These are phyloP conservation scores for Pyropia haitanensis DNA, from an alignment of 23 red algal species.

Conservation along the genomic window DNA sequence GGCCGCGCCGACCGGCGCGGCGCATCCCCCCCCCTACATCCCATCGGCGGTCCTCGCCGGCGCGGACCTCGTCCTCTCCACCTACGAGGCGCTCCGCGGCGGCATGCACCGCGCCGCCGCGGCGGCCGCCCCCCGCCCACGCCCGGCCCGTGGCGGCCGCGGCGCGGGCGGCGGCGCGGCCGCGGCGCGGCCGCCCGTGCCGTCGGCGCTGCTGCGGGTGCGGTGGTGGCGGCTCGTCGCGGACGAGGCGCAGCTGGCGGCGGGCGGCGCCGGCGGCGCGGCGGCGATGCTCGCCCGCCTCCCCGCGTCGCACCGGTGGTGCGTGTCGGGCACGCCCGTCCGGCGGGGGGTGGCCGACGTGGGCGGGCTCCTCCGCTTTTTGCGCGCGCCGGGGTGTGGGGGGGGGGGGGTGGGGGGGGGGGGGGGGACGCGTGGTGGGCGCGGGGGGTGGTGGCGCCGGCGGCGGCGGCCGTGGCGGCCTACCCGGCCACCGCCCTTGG, in stretches of 20 bases:
- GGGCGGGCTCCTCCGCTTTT: slow-evolving; percentile 35
- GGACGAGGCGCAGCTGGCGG: slow-evolving; percentile 84
- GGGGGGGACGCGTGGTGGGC: too few species aligned
- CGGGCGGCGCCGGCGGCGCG: slow-evolving; percentile 15
- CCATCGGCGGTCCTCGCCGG: slow-evolving; percentile 10
- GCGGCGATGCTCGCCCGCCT: slow-evolving; percentile 52
- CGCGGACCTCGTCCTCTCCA: slow-evolving; percentile 89
- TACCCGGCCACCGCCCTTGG: too few species aligned
- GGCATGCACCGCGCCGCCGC: slow-evolving; percentile 30
- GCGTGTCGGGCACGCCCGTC: slow-evolving; percentile 86
- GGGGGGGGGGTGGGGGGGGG: background rate
- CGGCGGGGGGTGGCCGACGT: slow-evolving; percentile 31
- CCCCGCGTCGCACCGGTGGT: slow-evolving; percentile 44
- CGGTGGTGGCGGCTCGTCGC: slow-evolving; percentile 72
- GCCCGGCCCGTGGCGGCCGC: slow-evolving; percentile 48
- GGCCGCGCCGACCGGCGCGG: too few species aligned
- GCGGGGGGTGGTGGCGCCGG: too few species aligned
- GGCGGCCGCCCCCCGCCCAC: background rate
- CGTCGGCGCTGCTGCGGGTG: slow-evolving; percentile 35
- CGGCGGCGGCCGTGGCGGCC: too few species aligned
- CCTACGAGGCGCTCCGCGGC: slow-evolving; percentile 71
- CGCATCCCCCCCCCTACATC: slow-evolving; percentile 12
- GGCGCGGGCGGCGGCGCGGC: background rate
- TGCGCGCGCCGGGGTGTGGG: slow-evolving; percentile 3
- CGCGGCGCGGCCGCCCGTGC: slow-evolving; percentile 37